Conservation (phyloP, 306 rosid genomes). For the Castanospermum australe region DNA sequence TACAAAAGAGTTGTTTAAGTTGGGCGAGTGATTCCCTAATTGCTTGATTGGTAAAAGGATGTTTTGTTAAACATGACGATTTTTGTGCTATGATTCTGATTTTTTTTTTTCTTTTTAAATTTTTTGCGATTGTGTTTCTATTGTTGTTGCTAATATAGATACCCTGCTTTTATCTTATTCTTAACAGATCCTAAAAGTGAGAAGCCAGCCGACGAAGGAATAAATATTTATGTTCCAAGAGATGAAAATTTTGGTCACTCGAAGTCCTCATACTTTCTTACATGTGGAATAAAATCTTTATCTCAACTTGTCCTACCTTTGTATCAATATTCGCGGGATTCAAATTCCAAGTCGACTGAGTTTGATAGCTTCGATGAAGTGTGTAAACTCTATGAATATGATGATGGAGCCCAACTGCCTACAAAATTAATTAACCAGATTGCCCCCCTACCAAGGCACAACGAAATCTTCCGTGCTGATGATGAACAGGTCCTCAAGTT, state of each 20-base stretch:
- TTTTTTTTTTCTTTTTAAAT: too few relatives aligned
- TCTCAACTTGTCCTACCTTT: slow-evolving; percentile 50
- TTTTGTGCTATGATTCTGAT: not conserved
- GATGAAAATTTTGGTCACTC: slow-evolving; percentile 78
- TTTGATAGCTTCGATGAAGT: slow-evolving; percentile 70
- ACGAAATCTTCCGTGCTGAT: slow-evolving; percentile 70
- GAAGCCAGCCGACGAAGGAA: slow-evolving; percentile 47
- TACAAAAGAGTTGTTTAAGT: too few relatives aligned
- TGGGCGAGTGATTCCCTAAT: too few relatives aligned
- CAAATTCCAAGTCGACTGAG: slow-evolving; percentile 43
- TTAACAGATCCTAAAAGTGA: slow-evolving; percentile 57
- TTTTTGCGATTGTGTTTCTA: not conserved
- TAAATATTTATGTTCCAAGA: slow-evolving; percentile 91
- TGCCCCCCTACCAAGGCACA: slow-evolving; percentile 52
- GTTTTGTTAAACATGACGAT: too few relatives aligned
- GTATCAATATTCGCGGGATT: slow-evolving; percentile 39
- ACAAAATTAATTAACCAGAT: slow-evolving; percentile 37
- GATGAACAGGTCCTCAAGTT: slow-evolving; percentile 61
- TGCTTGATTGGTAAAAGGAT: too few relatives aligned
- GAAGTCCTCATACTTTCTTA: slow-evolving; percentile 70
- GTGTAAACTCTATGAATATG: slow-evolving; percentile 58
- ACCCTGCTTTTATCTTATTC: not conserved
- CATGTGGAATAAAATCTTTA: slow-evolving; percentile 61
- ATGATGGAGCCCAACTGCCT: slow-evolving; percentile 65
- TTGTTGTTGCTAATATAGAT: not conserved